These are phyloP conservation scores for Tausonia pullulans DNA, from an alignment of 1,284 basidiomycete genomes.

Conservation along the genomic window DNA sequence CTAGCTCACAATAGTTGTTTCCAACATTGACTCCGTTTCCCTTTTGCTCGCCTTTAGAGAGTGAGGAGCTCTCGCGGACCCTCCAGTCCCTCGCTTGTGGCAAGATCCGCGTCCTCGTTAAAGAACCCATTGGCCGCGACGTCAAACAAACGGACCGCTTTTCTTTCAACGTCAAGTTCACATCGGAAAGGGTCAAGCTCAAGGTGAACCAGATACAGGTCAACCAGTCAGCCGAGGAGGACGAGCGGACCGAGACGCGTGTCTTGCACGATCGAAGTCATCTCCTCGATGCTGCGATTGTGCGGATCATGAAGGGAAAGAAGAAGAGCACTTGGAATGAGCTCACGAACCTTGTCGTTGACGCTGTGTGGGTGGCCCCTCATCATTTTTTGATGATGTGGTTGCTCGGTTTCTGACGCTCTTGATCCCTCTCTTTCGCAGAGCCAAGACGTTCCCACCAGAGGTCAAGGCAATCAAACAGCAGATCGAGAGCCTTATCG, in stretches of 20 bases:
- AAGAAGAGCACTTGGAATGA: conserved; percentile 72
- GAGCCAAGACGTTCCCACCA: conserved; percentile 33
- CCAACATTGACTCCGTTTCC: background rate
- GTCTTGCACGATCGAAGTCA: conserved; percentile 80
- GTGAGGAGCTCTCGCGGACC: conserved; percentile 63
- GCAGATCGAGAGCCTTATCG: conserved; percentile 67
- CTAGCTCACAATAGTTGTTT: background rate
- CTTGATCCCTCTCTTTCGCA: background rate
- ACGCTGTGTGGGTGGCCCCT: conserved; percentile 57
- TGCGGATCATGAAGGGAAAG: conserved; percentile 84
- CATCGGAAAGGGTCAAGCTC: conserved; percentile 64
- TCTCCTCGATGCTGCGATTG: conserved; percentile 84
- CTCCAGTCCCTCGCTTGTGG: conserved; percentile 87
- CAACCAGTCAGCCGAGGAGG: conserved; percentile 80
- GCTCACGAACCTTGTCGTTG: conserved; percentile 46
- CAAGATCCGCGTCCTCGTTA: conserved; percentile 76
- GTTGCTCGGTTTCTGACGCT: no score
- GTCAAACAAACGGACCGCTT: conserved; percentile 63
- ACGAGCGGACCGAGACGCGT: conserved; percentile 63
- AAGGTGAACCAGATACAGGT: conserved; percentile 95
- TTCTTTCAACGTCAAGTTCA: conserved; percentile 69
- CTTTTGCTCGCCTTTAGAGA: conserved; percentile 41
- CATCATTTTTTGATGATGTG: background rate
- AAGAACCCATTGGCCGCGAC: conserved; percentile 67
- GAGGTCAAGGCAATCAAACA: conserved; percentile 63